phyloP scores from a whole-genome alignment of 345 rosid species.

The Populus pruinosa region DNA sequence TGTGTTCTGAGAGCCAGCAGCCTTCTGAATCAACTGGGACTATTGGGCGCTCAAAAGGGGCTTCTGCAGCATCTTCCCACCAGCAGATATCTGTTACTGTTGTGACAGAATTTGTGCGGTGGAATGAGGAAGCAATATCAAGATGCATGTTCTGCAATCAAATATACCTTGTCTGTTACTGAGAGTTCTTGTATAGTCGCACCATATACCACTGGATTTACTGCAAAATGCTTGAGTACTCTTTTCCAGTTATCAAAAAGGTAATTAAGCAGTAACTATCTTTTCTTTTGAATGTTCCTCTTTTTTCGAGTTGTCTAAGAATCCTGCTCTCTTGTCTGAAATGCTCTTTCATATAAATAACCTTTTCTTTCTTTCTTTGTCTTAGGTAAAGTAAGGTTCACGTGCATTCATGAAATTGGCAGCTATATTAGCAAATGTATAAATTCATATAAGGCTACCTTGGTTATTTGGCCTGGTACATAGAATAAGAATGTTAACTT shows the following conservation, averaged over 20 bases:
- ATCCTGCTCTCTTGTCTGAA: neutral
- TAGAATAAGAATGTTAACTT: neutral
- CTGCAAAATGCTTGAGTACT: neutral
- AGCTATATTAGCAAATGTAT: neutral
- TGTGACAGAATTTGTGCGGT: conserved; percentile 92
- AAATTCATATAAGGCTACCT: neutral
- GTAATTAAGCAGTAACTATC: neutral
- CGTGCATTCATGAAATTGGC: neutral
- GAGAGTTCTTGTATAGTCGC: neutral
- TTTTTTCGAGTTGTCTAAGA: neutral
- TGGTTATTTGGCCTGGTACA: neutral
- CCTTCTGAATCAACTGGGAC: conserved; percentile 75
- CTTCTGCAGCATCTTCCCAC: conserved; percentile 71
- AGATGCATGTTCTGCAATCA: conserved; percentile 53
- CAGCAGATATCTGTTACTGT: conserved; percentile 97
- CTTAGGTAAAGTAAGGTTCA: neutral
- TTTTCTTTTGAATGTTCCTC: neutral
- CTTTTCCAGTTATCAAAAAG: neutral
- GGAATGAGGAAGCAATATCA: conserved; percentile 98
- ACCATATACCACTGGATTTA: neutral
- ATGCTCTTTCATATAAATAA: neutral
- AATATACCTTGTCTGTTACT: neutral
- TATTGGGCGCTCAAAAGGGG: conserved; percentile 90
- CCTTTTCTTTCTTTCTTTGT: neutral
- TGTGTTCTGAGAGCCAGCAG: conserved; percentile 77